Conservation (phyloP, 164 flowering plant genomes). For the Annona squamosa region DNA sequence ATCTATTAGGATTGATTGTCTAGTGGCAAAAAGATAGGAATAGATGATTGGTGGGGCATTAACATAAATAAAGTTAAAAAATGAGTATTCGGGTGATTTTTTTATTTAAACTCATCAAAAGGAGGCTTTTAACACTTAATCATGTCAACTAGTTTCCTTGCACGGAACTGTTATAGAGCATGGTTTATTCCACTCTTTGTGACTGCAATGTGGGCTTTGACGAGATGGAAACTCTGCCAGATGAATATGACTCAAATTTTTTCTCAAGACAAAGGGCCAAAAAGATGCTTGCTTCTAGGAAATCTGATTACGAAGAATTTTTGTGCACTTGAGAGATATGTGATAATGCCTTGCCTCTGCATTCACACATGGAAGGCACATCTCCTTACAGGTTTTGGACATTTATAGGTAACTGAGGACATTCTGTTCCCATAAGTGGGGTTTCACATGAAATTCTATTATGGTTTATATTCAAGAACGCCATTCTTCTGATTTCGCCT, state of each 20-base stretch:
- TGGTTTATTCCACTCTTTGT: slow-evolving; percentile 15
- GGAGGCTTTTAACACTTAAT: not conserved
- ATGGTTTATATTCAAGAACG: not conserved
- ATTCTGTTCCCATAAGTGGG: not conserved
- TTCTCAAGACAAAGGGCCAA: slow-evolving; percentile 26
- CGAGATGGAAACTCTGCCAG: not conserved
- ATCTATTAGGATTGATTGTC: too few species aligned
- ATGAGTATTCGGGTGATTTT: too few species aligned
- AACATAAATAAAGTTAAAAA: too few species aligned
- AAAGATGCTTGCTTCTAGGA: slow-evolving; percentile 9
- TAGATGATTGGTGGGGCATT: too few species aligned
- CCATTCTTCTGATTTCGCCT: not conserved
- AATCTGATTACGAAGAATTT: slow-evolving; percentile 4
- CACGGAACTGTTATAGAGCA: slow-evolving; percentile 3
- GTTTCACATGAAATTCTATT: not conserved
- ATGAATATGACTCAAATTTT: slow-evolving; percentile 7
- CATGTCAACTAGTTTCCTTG: slow-evolving; percentile 8
- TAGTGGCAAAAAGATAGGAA: too few species aligned
- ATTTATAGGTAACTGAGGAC: not conserved
- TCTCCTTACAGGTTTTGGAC: slow-evolving; percentile 16
- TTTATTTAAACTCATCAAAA: not conserved
- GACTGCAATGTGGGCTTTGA: not conserved
- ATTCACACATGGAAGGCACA: slow-evolving; percentile 2
- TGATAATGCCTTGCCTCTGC: slow-evolving; percentile 11
- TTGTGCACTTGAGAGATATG: slow-evolving; percentile 9